Evolutionary conservation across 2,329 filamentous ascomycete genomes (phyloP).

Genomic region (Epichloe gansuensis): DNA sequence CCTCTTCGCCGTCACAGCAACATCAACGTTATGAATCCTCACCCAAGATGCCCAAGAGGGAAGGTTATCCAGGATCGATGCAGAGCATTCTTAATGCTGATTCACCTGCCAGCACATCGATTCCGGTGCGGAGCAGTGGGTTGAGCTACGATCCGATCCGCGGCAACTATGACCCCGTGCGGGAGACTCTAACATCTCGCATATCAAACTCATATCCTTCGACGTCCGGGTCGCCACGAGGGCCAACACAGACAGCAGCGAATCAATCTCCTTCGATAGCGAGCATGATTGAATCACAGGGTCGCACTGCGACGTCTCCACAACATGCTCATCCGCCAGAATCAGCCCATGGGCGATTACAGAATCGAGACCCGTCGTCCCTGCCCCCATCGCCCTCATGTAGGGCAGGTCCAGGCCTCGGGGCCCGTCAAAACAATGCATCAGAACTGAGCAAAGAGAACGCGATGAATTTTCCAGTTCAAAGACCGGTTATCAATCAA

Average conservation of each 20-base stretch:
- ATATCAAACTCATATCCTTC: constrained; percentile 35
- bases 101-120: constrained; percentile 22
- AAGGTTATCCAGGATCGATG: constrained; percentile 40
- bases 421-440: constrained; percentile 16
- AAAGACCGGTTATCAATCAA: constrained; percentile 23
- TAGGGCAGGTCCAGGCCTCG: constrained; percentile 20
- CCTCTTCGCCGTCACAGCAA: constrained; percentile 12
- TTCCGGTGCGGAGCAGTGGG: constrained; percentile 52
- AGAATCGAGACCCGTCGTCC: constrained; percentile 23
- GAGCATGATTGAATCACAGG: constrained; percentile 61
- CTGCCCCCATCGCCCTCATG: constrained; percentile 32
- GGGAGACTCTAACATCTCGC: constrained; percentile 47
- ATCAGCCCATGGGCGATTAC: constrained; percentile 19
- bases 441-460: constrained; percentile 28
- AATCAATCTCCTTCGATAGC: constrained; percentile 71
- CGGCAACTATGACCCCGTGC: constrained; percentile 55
- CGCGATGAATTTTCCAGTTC: constrained; percentile 13
- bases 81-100: constrained; percentile 45
- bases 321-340: constrained; percentile 16
- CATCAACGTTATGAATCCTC: constrained; percentile 16
- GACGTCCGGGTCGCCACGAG: constrained; percentile 38
- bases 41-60: constrained; percentile 38
- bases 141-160: constrained; percentile 86
- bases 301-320: constrained; percentile 17
- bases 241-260: constrained; percentile 18